Conservation (phyloP, 345 rosid genomes). For the Reutealis trisperma region DNA sequence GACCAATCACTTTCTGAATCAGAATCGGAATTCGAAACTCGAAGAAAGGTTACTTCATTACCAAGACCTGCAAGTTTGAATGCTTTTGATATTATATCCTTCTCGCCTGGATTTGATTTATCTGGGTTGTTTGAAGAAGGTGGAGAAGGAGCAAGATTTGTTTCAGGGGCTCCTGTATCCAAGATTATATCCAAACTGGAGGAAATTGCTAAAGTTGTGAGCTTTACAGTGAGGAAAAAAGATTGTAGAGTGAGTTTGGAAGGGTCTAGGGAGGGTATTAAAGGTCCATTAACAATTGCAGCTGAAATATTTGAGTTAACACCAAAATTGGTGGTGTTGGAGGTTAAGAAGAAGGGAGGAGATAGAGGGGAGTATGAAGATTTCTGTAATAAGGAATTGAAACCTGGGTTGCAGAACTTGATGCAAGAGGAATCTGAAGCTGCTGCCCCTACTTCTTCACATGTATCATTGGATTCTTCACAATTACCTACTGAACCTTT, state of each 20-base stretch:
- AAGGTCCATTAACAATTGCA: constrained; percentile 41
- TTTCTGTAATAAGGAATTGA: constrained; percentile 66
- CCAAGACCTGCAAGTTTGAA: constrained; percentile 44
- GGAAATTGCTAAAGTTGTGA: constrained; percentile 44
- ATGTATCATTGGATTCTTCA: constrained; percentile 3
- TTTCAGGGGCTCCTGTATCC: constrained; percentile 40
- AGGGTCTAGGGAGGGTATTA: constrained; percentile 40
- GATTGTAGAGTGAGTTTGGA: constrained; percentile 44
- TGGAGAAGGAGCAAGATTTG: constrained; percentile 36
- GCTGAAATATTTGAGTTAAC: constrained; percentile 45
- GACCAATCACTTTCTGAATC: constrained; percentile 28
- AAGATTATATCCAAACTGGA: constrained; percentile 40
- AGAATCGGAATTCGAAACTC: constrained; percentile 27
- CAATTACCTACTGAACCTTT: constrained; percentile 5
- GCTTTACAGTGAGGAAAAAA: constrained; percentile 46
- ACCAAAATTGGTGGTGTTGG: constrained; percentile 67
- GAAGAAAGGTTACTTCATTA: constrained; percentile 23
- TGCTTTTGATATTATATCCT: constrained; percentile 44
- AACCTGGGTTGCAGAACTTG: constrained; percentile 70
- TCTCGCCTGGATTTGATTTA: constrained; percentile 39
- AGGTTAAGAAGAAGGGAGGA: constrained; percentile 89
- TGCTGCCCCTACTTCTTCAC: constrained; percentile 12
- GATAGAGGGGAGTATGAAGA: constrained; percentile 79
- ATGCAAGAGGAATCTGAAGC: constrained; percentile 54
- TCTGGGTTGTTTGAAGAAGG: constrained; percentile 45